Percentiles rank a stretch among this genome's conserved stretches.
These are phyloP conservation scores for Buxus sempervirens DNA, from an alignment of 164 flowering plant species.

Conservation along the genomic window DNA sequence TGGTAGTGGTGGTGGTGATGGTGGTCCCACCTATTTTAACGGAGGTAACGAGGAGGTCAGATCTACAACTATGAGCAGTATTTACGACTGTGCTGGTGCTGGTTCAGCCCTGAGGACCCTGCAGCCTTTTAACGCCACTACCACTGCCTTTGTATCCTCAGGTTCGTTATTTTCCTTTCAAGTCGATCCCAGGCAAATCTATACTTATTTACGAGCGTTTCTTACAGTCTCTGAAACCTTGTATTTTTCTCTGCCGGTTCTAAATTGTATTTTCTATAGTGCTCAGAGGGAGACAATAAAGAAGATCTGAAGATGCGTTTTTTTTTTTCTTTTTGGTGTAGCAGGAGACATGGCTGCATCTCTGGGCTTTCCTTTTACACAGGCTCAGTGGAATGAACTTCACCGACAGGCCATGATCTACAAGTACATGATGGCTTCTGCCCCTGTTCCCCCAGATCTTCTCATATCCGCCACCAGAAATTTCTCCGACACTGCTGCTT, in stretches of 20 bases:
- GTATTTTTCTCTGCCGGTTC: neutral
- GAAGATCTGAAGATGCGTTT: constrained; percentile 6
- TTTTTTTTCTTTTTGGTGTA: too few relatives aligned
- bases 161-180: constrained; percentile 19
- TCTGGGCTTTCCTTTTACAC: constrained; percentile 51
- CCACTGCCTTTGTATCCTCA: constrained; percentile 32
- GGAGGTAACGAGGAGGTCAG: constrained; percentile 17
- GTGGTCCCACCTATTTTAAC: constrained; percentile 33
- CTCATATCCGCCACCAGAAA: constrained; percentile 34
- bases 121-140: constrained; percentile 36
- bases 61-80: constrained; percentile 11
- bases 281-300: neutral
- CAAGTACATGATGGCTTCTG: constrained; percentile 60
- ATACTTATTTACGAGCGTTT: neutral
- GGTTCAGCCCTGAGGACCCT: constrained; percentile 19
- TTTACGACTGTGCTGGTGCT: constrained; percentile 22
- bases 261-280: neutral
- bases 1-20: neutral
- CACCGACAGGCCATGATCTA: constrained; percentile 65
- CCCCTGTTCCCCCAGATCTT: constrained; percentile 64
- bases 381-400: constrained; percentile 64
- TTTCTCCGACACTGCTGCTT: constrained; percentile 14
- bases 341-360: constrained; percentile 21
- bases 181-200: neutral
- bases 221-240: neutral